Base-by-base conservation (phyloP, 2,329 filamentous ascomycete species). In the Domatiomyces catenatus region DNA sequence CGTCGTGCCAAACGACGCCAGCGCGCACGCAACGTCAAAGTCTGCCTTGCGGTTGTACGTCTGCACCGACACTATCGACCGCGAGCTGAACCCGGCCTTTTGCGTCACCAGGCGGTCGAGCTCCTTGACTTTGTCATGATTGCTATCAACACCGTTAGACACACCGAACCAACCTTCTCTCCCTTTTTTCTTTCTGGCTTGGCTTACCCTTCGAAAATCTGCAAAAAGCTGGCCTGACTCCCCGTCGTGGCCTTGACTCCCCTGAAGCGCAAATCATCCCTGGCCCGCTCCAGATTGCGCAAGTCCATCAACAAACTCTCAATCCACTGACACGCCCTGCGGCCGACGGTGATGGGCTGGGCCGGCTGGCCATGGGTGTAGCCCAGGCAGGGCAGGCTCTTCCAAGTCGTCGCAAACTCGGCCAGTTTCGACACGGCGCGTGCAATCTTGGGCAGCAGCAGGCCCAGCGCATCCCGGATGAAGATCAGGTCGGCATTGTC, bases 41-140 rank as follows among this genome's bases (percentile, higher is more conserved):
- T 95, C 88, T 50, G 94, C 81, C 69, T 92, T 92, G 55, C 86
- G 78, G 3, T 83, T 81, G 68, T 85, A 85, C 5, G 81, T 85
- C 63, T 89, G 84, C 18, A 79, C 80, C 6, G 81, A 83, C 52
- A 87, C 77, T 55, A 75, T 74, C 61, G 72, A 44, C 66, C 65
- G 48, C 28, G 54, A 56, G 18, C n/a, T 48, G 63, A 84, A 84
- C 19, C 79, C 79, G n/a, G 79, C 76, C 64, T 83, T 83, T 63
- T 79, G 62, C 47, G 76, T 80, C 12, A 84, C 74, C 1, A 83
- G 71, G 60, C 79, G 72, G 60, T 84, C 77, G 18, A 84, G 69
- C 55, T 71, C 67, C 61, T 80, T 78, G 44, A 81, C 74, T 65
- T 82, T 80, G 42, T 63, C 65, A 60, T 76, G 72, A 63, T 81